These are phyloP conservation scores for Chamaecrista fasciculata DNA, from an alignment of 306 rosid genomes.

Conservation along the genomic window DNA sequence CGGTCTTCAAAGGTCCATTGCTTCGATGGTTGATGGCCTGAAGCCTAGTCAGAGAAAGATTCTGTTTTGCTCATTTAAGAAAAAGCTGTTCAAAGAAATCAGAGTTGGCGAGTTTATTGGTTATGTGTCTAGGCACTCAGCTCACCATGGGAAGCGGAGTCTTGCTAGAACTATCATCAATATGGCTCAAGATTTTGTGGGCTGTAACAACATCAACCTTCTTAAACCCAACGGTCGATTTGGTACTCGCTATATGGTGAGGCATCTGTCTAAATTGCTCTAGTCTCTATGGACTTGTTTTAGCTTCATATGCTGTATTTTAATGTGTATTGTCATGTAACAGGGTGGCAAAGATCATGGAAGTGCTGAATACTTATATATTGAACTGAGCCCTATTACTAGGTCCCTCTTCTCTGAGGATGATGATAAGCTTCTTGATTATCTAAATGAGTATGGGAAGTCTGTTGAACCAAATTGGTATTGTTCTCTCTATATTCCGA, in stretches of 20 bases:
- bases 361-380: conserved; percentile 76
- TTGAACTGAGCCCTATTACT: no score
- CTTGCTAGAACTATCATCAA: no score
- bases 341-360: conserved; percentile 98
- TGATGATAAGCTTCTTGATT: no score
- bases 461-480: no score
- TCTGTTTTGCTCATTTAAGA: conserved; percentile 80
- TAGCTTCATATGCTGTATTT: background rate
- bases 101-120: conserved; percentile 92
- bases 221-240: conserved; percentile 92
- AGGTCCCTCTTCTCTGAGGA: no score
- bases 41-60: conserved; percentile 98
- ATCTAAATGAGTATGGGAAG: no score
- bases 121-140: no score
- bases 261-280: conserved; percentile 12
- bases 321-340: background rate
- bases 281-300: background rate
- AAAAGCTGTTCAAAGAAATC: conserved; percentile 79
- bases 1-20: conserved; percentile 88
- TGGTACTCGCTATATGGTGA: conserved; percentile 85
- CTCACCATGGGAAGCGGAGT: no score
- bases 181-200: no score
- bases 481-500: no score
- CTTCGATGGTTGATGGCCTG: conserved; percentile 93
- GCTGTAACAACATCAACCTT: conserved; percentile 87